phyloP scores from a whole-genome alignment of 768 basidiomycete genomes.

The Amanita rubescens region DNA sequence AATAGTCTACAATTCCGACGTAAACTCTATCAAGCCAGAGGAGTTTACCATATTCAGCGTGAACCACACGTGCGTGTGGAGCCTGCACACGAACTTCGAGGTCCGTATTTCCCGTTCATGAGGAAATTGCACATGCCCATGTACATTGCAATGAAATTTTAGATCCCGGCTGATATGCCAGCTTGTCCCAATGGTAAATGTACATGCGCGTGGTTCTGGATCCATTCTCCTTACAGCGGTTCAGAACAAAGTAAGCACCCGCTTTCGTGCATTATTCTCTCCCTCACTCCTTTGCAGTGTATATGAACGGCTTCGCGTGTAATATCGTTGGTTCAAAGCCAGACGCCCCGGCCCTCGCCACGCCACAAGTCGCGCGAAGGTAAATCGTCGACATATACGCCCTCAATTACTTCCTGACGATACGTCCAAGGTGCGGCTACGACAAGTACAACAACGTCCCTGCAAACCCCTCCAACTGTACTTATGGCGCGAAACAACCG shows the following conservation, averaged over 20 bases:
- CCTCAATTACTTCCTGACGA: no score
- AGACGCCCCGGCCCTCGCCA: no score
- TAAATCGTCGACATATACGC: neutral
- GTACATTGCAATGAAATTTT: no score
- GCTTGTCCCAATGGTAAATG: constrained; percentile 36
- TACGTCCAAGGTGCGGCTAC: constrained; percentile 32
- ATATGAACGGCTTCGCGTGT: no score
- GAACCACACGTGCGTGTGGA: no score
- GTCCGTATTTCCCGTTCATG: no score
- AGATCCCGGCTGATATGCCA: constrained; percentile 16
- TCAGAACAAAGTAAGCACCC: constrained; percentile 4
- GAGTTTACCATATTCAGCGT: no score
- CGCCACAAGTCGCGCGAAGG: no score
- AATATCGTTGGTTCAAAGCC: no score
- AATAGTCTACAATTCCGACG: neutral
- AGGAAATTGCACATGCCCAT: no score
- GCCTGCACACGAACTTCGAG: no score
- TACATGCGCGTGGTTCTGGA: constrained; percentile 43
- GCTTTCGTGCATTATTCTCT: neutral
- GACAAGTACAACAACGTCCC: constrained; percentile 26
- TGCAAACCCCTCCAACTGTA: constrained; percentile 36
- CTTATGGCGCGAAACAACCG: constrained; percentile 33
- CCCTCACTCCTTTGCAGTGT: neutral
- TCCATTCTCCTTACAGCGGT: constrained; percentile 29
- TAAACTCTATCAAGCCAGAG: neutral